A percentile compares a stretch with the other conserved stretches of the same genome.
Evolutionary conservation across 2,329 filamentous ascomycete genomes (phyloP).

Genomic region (Periconia macrospinosa): DNA sequence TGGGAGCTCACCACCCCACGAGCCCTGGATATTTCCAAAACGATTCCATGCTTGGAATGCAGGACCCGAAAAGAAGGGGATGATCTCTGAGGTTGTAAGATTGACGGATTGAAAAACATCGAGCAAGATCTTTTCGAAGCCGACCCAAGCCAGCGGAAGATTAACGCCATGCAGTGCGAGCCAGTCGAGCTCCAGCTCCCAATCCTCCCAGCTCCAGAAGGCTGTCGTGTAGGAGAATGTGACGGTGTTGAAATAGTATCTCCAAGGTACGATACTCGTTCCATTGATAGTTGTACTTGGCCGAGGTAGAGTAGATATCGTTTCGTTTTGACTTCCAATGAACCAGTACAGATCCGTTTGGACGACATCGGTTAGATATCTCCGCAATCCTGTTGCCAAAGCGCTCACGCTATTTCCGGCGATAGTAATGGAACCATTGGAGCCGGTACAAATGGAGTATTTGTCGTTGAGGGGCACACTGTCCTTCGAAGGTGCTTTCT

Average conservation of each 20-base stretch:
- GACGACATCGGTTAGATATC: constrained; percentile 46
- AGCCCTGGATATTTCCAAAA: constrained; percentile 58
- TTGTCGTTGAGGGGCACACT: constrained; percentile 12
- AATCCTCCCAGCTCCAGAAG: constrained; percentile 58
- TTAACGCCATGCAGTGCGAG: constrained; percentile 56
- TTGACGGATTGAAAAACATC: constrained; percentile 53
- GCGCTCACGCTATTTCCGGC: constrained; percentile 19
- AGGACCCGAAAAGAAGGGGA: constrained; percentile 53
- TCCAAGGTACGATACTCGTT: constrained; percentile 49
- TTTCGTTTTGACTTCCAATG: constrained; percentile 46
- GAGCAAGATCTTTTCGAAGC: constrained; percentile 54
- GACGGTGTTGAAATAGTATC: constrained; percentile 56
- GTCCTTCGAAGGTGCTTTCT: constrained; percentile 1
- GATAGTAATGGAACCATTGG: constrained; percentile 19
- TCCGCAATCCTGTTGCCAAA: constrained; percentile 38
- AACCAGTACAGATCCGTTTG: constrained; percentile 54
- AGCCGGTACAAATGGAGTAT: constrained; percentile 15
- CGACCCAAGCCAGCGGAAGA: constrained; percentile 56
- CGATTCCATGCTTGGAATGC: constrained; percentile 58
- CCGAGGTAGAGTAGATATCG: constrained; percentile 31
- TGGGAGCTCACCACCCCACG: constrained; percentile 52
- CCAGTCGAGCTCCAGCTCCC: constrained; percentile 58
- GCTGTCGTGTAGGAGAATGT: constrained; percentile 56
- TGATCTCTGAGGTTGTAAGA: constrained; percentile 49
- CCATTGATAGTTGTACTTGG: constrained; percentile 41